These are phyloP conservation scores for Pinguiococcus pyrenoidosus DNA, from an alignment of 108 stramenopile genomes.

Conservation along the genomic window DNA sequence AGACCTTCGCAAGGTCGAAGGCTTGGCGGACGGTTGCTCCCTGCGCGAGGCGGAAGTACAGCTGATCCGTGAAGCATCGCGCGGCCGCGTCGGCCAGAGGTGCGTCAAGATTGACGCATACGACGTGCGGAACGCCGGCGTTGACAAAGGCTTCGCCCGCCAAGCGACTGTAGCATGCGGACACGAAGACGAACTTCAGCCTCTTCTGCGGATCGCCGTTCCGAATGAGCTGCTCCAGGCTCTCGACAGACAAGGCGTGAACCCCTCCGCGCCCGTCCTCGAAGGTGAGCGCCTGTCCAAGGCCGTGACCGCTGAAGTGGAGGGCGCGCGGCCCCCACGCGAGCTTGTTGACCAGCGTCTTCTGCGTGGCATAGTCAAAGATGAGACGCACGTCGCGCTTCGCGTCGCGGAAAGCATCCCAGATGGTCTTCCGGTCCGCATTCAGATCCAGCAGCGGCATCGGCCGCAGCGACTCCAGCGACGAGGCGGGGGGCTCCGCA, in stretches of 20 bases:
- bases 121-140: slow-evolving; percentile 71
- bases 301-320: slow-evolving; percentile 71
- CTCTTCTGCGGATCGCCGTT: slow-evolving; percentile 24
- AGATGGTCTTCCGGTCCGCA: slow-evolving; percentile 54
- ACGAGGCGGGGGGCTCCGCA: too few species aligned
- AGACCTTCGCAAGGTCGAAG: slow-evolving; percentile 60
- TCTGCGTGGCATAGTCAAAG: slow-evolving; percentile 58
- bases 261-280: slow-evolving; percentile 66
- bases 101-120: slow-evolving; percentile 62
- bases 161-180: slow-evolving; percentile 58
- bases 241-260: slow-evolving; percentile 49
- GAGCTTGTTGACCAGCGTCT: slow-evolving; percentile 47
- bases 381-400: slow-evolving; percentile 53
- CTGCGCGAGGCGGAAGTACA: slow-evolving; percentile 61
- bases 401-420: slow-evolving; percentile 63
- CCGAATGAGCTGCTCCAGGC: slow-evolving; percentile 39
- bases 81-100: slow-evolving; percentile 64
- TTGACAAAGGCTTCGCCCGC: slow-evolving; percentile 65
- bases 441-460: slow-evolving; percentile 60
- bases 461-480: too few species aligned
- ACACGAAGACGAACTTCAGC: slow-evolving; percentile 72
- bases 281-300: slow-evolving; percentile 49
- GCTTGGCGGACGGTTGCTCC: slow-evolving; percentile 58
- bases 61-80: slow-evolving; percentile 61
- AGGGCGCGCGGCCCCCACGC: slow-evolving; percentile 52